Evolutionary conservation across 2,329 filamentous ascomycete genomes (phyloP), one percentile per base, ranked within the genome.

Genomic region (Nemania sp.): DNA sequence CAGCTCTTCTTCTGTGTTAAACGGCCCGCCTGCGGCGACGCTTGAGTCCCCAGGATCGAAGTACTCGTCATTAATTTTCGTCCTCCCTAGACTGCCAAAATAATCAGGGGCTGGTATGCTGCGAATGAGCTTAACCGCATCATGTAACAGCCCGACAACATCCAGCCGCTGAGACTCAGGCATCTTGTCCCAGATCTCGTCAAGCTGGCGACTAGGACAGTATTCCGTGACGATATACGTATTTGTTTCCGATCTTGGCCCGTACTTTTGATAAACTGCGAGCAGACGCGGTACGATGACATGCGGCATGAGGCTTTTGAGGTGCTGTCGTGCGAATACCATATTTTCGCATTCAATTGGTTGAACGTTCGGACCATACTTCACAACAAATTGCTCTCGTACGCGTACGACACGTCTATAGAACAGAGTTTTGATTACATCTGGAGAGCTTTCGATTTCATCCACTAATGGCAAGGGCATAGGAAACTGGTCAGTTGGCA

Each of bases 271-370:
- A 29, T 56, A 54, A 37, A 56, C 49, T n/a, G 53, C 53, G 18
- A 43, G 40, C 17, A 43, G 40, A 43, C 40, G 40, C 40, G 40
- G 40, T 43, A 43, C 11, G 13, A 34, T 45, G 42, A 54, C 42
- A 21, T 35, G 35, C 25, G 49, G 56, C 34, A 54, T 34, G 10
- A 59, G 42, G 17, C 21, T 48, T 49, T 54, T 49, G 21, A 59
- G 56, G 40, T 58, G 48, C 48, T 58, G 39, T 20, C 42, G 48
- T 35, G 43, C 50, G 35, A 59, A 59, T 15, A 37, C 39, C 49
- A 54, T 54, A 42, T 40, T 62, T 45, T 54, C 25, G 29, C 49
- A 37, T 39, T 60, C 37, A 10, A 51, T 34, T 40, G 48, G 55
- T 42, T 47, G 12, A 20, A 46, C 42, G 5, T 40, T 32, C 20